Percentiles rank a stretch among this genome's conserved stretches.
These are phyloP conservation scores for Casuarina glauca DNA, from an alignment of 306 rosid genomes.

Conservation along the genomic window DNA sequence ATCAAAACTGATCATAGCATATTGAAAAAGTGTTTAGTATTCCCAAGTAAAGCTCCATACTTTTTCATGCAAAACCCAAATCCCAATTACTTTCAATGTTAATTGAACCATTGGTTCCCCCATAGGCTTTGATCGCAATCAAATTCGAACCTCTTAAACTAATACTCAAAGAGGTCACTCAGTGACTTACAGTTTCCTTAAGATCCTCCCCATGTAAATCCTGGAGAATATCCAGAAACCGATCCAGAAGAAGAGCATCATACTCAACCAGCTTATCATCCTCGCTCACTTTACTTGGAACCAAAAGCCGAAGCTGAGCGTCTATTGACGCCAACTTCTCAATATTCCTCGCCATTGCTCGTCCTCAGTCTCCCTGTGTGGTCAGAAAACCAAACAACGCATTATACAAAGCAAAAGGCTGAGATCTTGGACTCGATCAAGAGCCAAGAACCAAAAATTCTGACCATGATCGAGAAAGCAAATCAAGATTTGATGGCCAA, in stretches of 20 bases:
- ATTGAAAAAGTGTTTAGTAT: background rate
- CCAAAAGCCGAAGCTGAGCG: slow-evolving; percentile 89
- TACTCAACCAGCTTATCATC: slow-evolving; percentile 93
- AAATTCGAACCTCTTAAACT: too few relatives aligned
- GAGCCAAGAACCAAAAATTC: slow-evolving; percentile 25
- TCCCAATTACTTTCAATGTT: slow-evolving; percentile 15
- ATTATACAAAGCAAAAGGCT: slow-evolving; percentile 4
- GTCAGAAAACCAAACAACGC: slow-evolving; percentile 20
- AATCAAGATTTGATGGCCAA: slow-evolving; percentile 6
- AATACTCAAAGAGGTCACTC: slow-evolving; percentile 2
- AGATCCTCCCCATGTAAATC: slow-evolving; percentile 98
- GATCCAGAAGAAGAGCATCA: slow-evolving; percentile 92
- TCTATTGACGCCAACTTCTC: slow-evolving; percentile 97
- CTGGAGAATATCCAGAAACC: slow-evolving; percentile 96
- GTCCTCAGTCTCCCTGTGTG: slow-evolving; percentile 34
- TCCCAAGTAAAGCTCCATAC: slow-evolving; percentile 11
- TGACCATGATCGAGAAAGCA: slow-evolving; percentile 16
- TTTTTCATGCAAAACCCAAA: slow-evolving; percentile 17
- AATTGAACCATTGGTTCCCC: slow-evolving; percentile 9
- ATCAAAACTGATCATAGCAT: background rate
- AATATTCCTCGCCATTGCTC: slow-evolving; percentile 68
- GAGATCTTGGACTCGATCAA: slow-evolving; percentile 36
- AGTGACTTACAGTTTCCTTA: slow-evolving; percentile 77
- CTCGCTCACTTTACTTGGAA: slow-evolving; percentile 86
- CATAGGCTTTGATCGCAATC: slow-evolving; percentile 17